A percentile compares a stretch with the other conserved stretches of the same genome.
Conservation (phyloP, 495 filamentous ascomycete species). For the Penicilliopsis zonata region DNA sequence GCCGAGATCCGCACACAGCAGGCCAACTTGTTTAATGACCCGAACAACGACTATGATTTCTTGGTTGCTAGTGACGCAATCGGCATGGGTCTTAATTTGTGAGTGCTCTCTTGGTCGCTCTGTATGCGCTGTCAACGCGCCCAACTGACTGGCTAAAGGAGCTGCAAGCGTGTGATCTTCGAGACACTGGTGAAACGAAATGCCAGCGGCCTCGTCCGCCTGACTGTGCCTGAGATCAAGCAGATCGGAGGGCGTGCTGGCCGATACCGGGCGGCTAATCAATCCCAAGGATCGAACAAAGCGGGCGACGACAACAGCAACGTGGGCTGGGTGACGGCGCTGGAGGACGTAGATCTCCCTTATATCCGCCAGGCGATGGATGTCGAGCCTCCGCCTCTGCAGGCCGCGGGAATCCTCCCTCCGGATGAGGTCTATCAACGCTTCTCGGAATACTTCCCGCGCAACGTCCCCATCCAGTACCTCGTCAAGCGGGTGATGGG, state of each 20-base stretch:
- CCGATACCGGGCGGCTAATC: constrained; percentile 62
- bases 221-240: constrained; percentile 70
- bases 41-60: constrained; percentile 86
- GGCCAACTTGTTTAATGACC: constrained; percentile 86
- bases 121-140: not conserved
- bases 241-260: constrained; percentile 94
- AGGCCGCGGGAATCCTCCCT: constrained; percentile 64
- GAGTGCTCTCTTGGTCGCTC: constrained; percentile 11
- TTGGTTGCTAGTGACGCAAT: constrained; percentile 93
- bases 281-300: constrained; percentile 15
- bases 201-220: constrained; percentile 30
- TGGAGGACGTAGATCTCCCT: constrained; percentile 58
- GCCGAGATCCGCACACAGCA: constrained; percentile 89
- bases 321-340: constrained; percentile 67
- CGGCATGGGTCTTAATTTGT: constrained; percentile 94
- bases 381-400: constrained; percentile 50
- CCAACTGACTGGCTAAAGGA: constrained; percentile 28
- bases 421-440: constrained; percentile 50
- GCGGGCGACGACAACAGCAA: constrained; percentile 15
- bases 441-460: constrained; percentile 69
- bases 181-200: constrained; percentile 60
- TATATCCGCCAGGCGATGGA: constrained; percentile 50
- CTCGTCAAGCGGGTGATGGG: constrained; percentile 62
- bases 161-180: constrained; percentile 85
- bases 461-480: constrained; percentile 62